A percentile compares a stretch with the other conserved stretches of the same genome.
Conservation (phyloP, 306 rosid genomes). For the Inga oerstediana region DNA sequence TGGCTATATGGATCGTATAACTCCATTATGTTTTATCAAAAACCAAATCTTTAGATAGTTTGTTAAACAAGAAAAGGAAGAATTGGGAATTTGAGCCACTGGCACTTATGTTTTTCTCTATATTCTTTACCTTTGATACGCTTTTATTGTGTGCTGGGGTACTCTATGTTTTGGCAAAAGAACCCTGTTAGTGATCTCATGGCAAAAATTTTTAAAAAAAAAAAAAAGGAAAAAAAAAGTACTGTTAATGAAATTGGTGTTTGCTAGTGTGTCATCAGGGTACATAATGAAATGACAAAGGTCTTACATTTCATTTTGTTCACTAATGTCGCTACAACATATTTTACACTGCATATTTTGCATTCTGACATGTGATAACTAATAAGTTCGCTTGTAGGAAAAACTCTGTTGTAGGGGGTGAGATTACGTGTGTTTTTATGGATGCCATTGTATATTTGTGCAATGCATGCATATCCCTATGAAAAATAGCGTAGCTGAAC, state of each 20-base stretch:
- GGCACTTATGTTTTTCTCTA: not conserved
- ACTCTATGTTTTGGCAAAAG: not conserved
- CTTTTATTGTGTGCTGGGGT: not conserved
- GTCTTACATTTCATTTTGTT: not conserved
- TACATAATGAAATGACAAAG: not conserved
- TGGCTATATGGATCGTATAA: no score
- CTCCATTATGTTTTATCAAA: not conserved
- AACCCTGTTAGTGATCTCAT: not conserved
- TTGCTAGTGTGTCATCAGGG: not conserved
- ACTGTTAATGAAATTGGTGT: not conserved
- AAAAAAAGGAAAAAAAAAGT: not conserved
- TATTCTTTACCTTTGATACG: not conserved
- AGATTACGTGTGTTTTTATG: not conserved
- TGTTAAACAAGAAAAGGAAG: not conserved
- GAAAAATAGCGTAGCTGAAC: not conserved
- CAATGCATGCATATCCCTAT: not conserved
- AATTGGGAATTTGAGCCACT: not conserved
- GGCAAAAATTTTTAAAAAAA: not conserved
- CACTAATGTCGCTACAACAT: not conserved
- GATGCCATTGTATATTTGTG: conserved; percentile 8
- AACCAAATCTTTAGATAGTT: not conserved
- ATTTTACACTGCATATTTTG: conserved; percentile 1
- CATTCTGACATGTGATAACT: not conserved
- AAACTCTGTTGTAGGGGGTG: not conserved
- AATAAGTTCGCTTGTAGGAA: not conserved